Conservation (phyloP, 805 yeast genomes). For the Saccharomycopsis capsularis region DNA sequence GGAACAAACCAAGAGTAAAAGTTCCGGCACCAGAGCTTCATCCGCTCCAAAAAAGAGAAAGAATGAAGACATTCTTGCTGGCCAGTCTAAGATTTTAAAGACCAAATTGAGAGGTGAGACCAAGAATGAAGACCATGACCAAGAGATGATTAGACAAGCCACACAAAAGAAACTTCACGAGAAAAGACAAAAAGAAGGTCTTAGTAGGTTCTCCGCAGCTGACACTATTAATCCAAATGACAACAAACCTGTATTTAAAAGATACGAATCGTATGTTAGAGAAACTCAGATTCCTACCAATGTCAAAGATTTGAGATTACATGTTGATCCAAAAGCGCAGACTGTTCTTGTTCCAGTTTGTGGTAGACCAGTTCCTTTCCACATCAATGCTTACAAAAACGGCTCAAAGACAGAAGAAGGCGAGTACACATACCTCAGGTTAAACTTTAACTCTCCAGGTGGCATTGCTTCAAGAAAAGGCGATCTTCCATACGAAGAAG, state of each 20-base stretch:
- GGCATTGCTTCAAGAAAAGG: constrained; percentile 61
- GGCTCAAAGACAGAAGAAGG: constrained; percentile 97
- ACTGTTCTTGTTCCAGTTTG: constrained; percentile 84
- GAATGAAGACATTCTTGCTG: constrained; percentile 28
- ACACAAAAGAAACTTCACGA: constrained; percentile 80
- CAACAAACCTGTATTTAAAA: constrained; percentile 68
- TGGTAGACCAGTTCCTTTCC: constrained; percentile 98
- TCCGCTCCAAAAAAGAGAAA: constrained; percentile 22
- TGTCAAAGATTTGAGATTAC: constrained; percentile 78
- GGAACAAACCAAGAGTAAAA: constrained; percentile 34
- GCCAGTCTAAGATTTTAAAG: constrained; percentile 51
- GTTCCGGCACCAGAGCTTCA: constrained; percentile 22
- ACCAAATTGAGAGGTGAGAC: constrained; percentile 75
- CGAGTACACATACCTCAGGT: constrained; percentile 81
- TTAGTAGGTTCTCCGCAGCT: constrained; percentile 71
- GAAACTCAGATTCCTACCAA: constrained; percentile 85
- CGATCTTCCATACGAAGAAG: constrained; percentile 87
- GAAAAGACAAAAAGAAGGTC: constrained; percentile 79
- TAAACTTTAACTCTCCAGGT: constrained; percentile 92
- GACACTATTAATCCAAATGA: constrained; percentile 55
- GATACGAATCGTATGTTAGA: constrained; percentile 88
- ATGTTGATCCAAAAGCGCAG: constrained; percentile 81
- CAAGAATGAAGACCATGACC: constrained; percentile 65
- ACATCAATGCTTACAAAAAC: constrained; percentile 86
- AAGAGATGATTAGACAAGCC: constrained; percentile 72